Percentiles rank a stretch among this genome's conserved stretches.
Evolutionary conservation across 768 basidiomycete genomes (phyloP).

Genomic region (Phlegmacium glaucopus): DNA sequence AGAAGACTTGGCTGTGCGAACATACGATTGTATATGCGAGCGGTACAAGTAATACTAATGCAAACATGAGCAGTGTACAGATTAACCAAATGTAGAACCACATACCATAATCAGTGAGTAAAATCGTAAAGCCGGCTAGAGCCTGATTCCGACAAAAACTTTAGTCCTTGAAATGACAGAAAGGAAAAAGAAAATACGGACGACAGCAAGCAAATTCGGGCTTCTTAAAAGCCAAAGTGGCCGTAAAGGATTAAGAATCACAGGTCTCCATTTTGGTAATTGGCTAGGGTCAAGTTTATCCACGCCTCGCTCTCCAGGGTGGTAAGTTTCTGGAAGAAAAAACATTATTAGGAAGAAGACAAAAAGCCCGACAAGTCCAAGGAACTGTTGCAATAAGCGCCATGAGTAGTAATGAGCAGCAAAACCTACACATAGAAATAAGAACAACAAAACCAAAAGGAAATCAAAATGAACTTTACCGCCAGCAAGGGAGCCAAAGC

Average conservation of each 20-base stretch:
- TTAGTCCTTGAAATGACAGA: not conserved
- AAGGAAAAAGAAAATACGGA: conserved; percentile 26
- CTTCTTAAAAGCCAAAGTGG: conserved; percentile 51
- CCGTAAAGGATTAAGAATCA: conserved; percentile 57
- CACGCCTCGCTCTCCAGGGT: conserved; percentile 53
- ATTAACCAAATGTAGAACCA: not conserved
- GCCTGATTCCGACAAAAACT: conserved; percentile 16
- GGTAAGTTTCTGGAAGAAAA: conserved; percentile 63
- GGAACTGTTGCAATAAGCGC: conserved; percentile 50
- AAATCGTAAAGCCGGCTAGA: conserved; percentile 24
- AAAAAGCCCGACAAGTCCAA: conserved; percentile 39
- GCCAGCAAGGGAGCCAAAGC: conserved; percentile 55
- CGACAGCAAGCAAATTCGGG: conserved; percentile 55
- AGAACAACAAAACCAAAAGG: not conserved
- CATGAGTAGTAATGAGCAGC: conserved; percentile 64
- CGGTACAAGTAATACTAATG: conserved; percentile 52
- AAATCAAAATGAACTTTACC: conserved; percentile 26
- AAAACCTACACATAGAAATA: conserved; percentile 29
- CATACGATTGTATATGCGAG: conserved; percentile 66
- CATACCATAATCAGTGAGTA: conserved; percentile 42
- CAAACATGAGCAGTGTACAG: conserved; percentile 18
- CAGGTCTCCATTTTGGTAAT: conserved; percentile 26
- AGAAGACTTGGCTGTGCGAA: not conserved
- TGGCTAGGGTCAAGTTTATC: conserved; percentile 36
- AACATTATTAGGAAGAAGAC: conserved; percentile 37